Base-by-base conservation (phyloP, 306 rosid species). In the Clitoria ternatea region DNA sequence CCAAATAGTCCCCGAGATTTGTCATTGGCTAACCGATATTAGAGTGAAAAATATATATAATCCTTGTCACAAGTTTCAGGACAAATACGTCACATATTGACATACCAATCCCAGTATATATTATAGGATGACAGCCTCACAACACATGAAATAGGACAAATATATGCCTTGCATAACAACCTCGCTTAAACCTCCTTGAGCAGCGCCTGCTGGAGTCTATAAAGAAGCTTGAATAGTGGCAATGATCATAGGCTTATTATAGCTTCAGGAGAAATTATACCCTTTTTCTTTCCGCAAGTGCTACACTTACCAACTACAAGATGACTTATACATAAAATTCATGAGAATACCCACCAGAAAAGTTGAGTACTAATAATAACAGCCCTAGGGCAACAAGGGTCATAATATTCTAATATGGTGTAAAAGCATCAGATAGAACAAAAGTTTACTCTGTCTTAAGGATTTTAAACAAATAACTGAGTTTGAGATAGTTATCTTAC, bases 401-500 rank as follows among this genome's bases (percentile, higher is more conserved):
- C 68, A 59, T 53, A 40, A 49, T 39, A 70, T 49, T 59, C 27
- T 26, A 52, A 61, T 26, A 40, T 1, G 10, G 22, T 24, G 40
- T 52, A 48, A 4, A 69, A 22, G 14, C 3, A 40, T 55, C 66
- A 17, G 39, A 55, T 6, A n/a, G 33, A 29, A 54, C 42, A 53
- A 20, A 40, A 11, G 30, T 50, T 60, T 47, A 4, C 48, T 45
- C 53, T 47, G 61, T 24, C 24, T 19, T 20, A 40, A 18, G 50
- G 70, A 62, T 52, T 52, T 33, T 17, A 23, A 55, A 39, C 39
- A 61, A 49, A 72, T 60, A 70, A 45, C 42, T 26, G 47, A 78
- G 72, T 1, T 73, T 54, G 17, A 50, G 72, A 65, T 33, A 37
- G 68, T 54, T 39, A 57, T 71, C 98, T 84, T 89, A 94, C 99